Percentiles rank a stretch among this genome's conserved stretches.
phyloP scores from a whole-genome alignment of 2,329 filamentous ascomycete genomes.

The Ophiosphaerella herpotricha region DNA sequence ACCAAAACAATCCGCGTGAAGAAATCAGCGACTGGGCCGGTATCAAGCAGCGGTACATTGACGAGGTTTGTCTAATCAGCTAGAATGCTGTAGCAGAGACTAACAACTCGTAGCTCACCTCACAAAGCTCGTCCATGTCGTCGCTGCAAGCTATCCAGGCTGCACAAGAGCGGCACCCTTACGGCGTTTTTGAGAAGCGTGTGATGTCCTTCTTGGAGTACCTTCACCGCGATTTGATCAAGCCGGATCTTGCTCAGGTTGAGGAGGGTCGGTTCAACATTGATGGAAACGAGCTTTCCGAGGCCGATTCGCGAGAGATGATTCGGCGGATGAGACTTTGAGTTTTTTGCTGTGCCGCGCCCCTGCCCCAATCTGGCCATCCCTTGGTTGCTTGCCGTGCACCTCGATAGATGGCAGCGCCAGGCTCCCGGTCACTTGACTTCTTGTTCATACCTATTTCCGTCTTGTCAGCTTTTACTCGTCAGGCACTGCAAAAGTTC shows the following conservation, averaged over 20 bases:
- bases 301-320: constrained; percentile 37
- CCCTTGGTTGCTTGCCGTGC: constrained; percentile 1
- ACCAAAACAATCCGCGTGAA: constrained; percentile 33
- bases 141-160: constrained; percentile 29
- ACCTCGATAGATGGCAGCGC: not conserved
- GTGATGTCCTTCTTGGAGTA: constrained; percentile 50
- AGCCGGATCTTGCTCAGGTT: constrained; percentile 58
- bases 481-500: not conserved
- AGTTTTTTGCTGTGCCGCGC: constrained; percentile 1
- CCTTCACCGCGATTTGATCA: constrained; percentile 50
- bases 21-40: constrained; percentile 44
- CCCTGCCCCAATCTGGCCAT: not conserved
- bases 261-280: constrained; percentile 52
- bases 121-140: constrained; percentile 21
- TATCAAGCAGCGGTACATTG: constrained; percentile 42
- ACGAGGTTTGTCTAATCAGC: constrained; percentile 18
- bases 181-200: constrained; percentile 45
- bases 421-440: not conserved
- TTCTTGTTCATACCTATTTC: constrained; percentile 4
- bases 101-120: constrained; percentile 19
- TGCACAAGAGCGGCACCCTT: constrained; percentile 39
- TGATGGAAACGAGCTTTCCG: constrained; percentile 35
- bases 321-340: constrained; percentile 39
- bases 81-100: not conserved
- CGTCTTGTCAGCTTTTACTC: not conserved